Conservation (phyloP, 2,329 filamentous ascomycete species). For the Penicillium fuscoglaucum region DNA sequence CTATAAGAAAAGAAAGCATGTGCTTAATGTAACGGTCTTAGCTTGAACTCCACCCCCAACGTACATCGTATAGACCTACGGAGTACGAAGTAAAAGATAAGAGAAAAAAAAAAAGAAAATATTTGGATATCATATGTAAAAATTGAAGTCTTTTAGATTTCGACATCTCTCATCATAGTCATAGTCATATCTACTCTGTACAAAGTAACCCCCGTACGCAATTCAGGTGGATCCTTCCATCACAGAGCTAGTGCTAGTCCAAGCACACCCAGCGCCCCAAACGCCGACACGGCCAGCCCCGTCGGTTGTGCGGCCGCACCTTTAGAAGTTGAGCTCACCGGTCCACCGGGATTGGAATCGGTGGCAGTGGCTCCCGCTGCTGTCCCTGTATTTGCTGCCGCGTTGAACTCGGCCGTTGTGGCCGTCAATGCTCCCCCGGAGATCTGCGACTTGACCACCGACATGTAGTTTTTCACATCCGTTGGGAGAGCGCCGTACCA, state of each 20-base stretch:
- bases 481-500: too few relatives aligned
- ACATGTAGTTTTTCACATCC: too few relatives aligned
- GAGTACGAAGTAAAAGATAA: neutral
- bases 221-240: slow-evolving; percentile 1
- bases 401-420: too few relatives aligned
- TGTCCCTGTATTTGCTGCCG: neutral
- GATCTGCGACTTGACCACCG: too few relatives aligned
- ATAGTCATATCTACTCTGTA: neutral
- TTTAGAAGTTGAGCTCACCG: slow-evolving; percentile 18
- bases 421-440: too few relatives aligned
- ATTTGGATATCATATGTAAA: neutral
- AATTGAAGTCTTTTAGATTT: too few relatives aligned
- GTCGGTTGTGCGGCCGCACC: slow-evolving; percentile 21
- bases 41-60: neutral
- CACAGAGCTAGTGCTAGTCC: slow-evolving; percentile 28
- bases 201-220: neutral
- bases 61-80: neutral
- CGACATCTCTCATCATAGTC: slow-evolving; percentile 4
- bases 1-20: neutral
- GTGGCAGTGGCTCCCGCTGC: slow-evolving; percentile 12
- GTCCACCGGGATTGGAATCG: neutral
- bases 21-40: slow-evolving; percentile 1
- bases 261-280: slow-evolving; percentile 27
- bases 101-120: neutral
- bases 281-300: slow-evolving; percentile 19